Evolutionary conservation across 78 protist genomes (phyloP).

Genomic region (Chrysochromulina tobinii): DNA sequence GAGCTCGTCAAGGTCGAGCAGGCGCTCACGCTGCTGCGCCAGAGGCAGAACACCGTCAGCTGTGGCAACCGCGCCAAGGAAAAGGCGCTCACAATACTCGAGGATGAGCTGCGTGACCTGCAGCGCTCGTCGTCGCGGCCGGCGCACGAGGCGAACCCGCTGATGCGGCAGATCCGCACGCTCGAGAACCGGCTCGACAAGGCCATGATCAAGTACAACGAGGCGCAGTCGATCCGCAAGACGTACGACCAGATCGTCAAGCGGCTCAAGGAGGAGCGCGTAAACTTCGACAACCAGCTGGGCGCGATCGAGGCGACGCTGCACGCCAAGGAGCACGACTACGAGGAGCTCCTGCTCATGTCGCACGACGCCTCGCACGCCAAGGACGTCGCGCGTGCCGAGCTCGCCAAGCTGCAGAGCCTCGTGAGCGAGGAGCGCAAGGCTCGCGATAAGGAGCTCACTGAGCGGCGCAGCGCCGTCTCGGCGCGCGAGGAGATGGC

Average conservation of each 20-base stretch:
- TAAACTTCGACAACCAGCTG: conserved; percentile 64
- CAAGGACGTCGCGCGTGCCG: conserved; percentile 55
- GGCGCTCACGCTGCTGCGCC: not conserved
- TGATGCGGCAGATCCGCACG: conserved; percentile 52
- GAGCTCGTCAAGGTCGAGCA: not conserved
- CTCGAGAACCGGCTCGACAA: conserved; percentile 42
- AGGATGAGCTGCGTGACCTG: conserved; percentile 35
- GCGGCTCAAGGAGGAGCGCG: conserved; percentile 76
- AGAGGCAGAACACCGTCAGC: not conserved
- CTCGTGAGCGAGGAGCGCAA: conserved; percentile 37
- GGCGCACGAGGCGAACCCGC: conserved; percentile 5
- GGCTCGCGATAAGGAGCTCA: conserved; percentile 34
- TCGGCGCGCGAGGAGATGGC: conserved; percentile 25
- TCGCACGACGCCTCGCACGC: conserved; percentile 68
- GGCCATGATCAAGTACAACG: conserved; percentile 73
- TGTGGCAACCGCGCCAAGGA: conserved; percentile 2
- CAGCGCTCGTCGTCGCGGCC: not conserved
- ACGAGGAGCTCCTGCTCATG: conserved; percentile 61
- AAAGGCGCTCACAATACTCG: not conserved
- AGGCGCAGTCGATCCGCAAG: conserved; percentile 64
- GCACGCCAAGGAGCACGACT: conserved; percentile 60
- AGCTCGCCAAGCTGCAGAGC: conserved; percentile 46
- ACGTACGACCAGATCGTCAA: conserved; percentile 79
- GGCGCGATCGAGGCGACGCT: conserved; percentile 68
- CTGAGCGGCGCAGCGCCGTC: conserved; percentile 35